Evolutionary conservation across 805 yeast genomes (phyloP), one percentile per base, ranked within the genome.

Genomic region (Candida palmyrensis): DNA sequence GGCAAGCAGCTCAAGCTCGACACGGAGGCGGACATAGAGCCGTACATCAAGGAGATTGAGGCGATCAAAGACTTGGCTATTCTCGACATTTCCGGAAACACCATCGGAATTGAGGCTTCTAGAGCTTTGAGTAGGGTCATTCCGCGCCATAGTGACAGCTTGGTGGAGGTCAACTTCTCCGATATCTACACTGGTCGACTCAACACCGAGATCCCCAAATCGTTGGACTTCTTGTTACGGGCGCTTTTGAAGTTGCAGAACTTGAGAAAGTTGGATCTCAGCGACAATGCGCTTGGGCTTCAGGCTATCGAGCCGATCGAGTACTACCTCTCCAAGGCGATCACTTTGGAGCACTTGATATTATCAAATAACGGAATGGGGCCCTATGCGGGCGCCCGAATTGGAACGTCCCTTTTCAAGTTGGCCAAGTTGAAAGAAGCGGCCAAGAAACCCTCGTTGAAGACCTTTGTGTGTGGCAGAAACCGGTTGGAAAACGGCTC

Each of bases 311-410:
- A 82, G 38, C 94, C 92, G 6, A 71, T 92, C 36, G 96, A 92
- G 54, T 70, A 67, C 18, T 88, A 80, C 48, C 67, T 92, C 38
- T 65, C 84, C 9, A 70, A 80, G 47, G 95, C 90, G 22, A 72
- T 76, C 12, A 78, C 94, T 17, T 63, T 92, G 36, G 82, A 85
- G 59, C 96, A 92, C 55, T 73, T 92, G 57, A 79, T 86, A 44
- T 68, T 92, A 41, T 82, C 96, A 29, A 92, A 92, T 62, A 92
- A 92, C 57, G 99, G 99, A 36, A 82, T 92, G 78, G 99, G 99
- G 22, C 99, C 99, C 17, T 83, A 83, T 55, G 95, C 97, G 1
- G 98, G 99, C 48, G 82, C 90, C 37, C 76, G 95, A 55, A 84
- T 92, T 41, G 99, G 97, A 39, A 77, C 78, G 48, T 85, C 96